Evolutionary conservation across 2,329 filamentous ascomycete species (phyloP).

Genomic region (Arachnomyces sp.): DNA sequence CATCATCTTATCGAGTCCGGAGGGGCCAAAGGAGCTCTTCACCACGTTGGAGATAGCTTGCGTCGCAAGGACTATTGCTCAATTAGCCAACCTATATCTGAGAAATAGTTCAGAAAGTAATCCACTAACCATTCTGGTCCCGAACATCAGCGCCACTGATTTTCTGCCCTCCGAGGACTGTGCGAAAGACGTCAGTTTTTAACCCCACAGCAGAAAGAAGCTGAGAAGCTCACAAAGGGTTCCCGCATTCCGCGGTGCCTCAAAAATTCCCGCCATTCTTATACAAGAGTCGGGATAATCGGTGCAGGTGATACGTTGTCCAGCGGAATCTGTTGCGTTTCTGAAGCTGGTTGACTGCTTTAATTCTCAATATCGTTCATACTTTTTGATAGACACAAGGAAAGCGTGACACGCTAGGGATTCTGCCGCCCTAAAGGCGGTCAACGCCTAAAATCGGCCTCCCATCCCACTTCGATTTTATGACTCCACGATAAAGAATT

Average conservation of each 20-base stretch:
- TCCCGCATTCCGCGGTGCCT: conserved; percentile 83
- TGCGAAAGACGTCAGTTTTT: conserved; percentile 27
- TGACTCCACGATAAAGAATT: too few species aligned
- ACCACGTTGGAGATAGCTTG: conserved; percentile 98
- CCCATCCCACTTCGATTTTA: conserved; percentile 30
- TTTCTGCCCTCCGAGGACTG: conserved; percentile 90
- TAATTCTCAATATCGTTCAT: conserved; percentile 5
- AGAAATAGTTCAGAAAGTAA: conserved; percentile 6
- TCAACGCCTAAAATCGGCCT: conserved; percentile 15
- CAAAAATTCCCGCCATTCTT: conserved; percentile 91
- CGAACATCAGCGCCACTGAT: conserved; percentile 94
- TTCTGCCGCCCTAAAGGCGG: conserved; percentile 36
- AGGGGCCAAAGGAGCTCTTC: conserved; percentile 96
- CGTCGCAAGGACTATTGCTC: conserved; percentile 69
- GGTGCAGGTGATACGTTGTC: too few species aligned
- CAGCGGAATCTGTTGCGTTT: too few species aligned
- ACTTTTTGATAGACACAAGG: conserved; percentile 1
- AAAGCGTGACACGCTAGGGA: conserved; percentile 20
- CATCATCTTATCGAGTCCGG: conserved; percentile 99
- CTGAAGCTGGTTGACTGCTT: too few species aligned
- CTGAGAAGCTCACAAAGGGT: conserved; percentile 62
- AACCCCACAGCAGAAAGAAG: conserved; percentile 1
- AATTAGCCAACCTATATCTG: conserved; percentile 11
- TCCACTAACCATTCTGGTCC: conserved; percentile 77
- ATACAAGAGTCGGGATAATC: conserved; percentile 8